Percentiles rank a stretch among this genome's conserved stretches.
phyloP scores from a whole-genome alignment of 1,284 basidiomycete genomes.

The Neolentinus lepideus region DNA sequence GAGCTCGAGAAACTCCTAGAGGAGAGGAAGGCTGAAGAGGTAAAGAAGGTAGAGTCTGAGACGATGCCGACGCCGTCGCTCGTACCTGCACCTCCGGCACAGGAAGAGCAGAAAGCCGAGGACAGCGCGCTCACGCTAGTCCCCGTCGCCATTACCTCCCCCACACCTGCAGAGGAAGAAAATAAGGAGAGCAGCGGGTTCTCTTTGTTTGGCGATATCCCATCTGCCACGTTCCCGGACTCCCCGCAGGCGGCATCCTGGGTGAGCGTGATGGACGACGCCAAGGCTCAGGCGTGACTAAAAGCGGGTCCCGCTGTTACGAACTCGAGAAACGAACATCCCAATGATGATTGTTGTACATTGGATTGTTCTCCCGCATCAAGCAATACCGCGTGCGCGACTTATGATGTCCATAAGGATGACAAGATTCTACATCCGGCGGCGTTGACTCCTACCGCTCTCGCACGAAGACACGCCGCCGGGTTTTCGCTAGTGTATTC shows the following conservation, averaged over 20 bases:
- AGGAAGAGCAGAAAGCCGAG: conserved; percentile 38
- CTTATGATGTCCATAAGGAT: no score
- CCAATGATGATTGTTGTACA: not conserved
- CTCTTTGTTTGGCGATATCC: not conserved
- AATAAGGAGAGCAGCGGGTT: conserved; percentile 20
- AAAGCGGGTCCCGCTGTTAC: not conserved
- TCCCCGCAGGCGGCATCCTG: not conserved
- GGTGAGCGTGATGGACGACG: not conserved
- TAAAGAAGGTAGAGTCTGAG: conserved; percentile 23
- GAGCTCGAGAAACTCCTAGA: conserved; percentile 34
- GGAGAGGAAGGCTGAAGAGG: conserved; percentile 30
- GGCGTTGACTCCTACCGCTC: conserved; percentile 15
- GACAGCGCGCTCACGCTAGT: conserved; percentile 16
- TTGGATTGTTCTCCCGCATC: not conserved
- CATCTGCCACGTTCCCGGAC: conserved; percentile 13
- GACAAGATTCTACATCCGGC: not conserved
- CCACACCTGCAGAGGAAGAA: conserved; percentile 11
- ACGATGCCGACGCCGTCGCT: conserved; percentile 17
- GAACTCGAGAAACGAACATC: not conserved
- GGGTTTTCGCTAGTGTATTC: conserved; percentile 36
- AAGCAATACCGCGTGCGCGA: conserved; percentile 13
- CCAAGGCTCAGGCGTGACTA: not conserved
- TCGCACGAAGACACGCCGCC: conserved; percentile 30
- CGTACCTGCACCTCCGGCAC: conserved; percentile 11
- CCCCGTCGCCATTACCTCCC: not conserved